Conservation (phyloP, 345 rosid genomes). For the Ricinus communis region DNA sequence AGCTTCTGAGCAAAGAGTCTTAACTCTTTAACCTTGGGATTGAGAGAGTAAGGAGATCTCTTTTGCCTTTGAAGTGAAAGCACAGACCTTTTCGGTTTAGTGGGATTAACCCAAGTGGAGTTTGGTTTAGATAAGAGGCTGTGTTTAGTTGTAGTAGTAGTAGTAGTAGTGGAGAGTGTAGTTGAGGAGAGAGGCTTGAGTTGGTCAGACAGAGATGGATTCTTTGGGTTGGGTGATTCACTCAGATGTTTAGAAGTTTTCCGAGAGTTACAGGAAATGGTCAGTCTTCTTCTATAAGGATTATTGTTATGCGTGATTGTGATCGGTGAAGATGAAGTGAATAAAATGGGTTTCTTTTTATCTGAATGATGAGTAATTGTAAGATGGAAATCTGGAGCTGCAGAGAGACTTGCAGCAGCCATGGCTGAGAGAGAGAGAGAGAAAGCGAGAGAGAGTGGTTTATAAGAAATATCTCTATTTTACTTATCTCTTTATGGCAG, state of each 20-base stretch:
- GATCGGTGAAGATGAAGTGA: conserved; percentile 30
- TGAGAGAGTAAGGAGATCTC: conserved; percentile 59
- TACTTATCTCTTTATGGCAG: neutral
- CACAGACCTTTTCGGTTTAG: conserved; percentile 78
- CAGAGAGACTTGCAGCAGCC: conserved; percentile 60
- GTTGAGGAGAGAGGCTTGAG: conserved; percentile 75
- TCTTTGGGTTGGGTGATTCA: conserved; percentile 37
- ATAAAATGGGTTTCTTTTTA: conserved; percentile 40
- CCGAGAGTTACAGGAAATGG: conserved; percentile 44
- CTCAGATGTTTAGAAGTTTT: conserved; percentile 37
- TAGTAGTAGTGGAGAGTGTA: conserved; percentile 50
- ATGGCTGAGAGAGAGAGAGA: conserved; percentile 18
- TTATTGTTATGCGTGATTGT: conserved; percentile 34
- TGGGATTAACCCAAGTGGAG: conserved; percentile 82
- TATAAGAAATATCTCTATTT: neutral
- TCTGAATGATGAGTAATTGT: conserved; percentile 41
- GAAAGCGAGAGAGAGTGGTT: neutral
- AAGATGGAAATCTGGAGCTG: conserved; percentile 55
- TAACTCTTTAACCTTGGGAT: conserved; percentile 60
- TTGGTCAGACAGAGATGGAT: conserved; percentile 76
- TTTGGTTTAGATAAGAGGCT: conserved; percentile 64
- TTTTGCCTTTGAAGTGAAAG: conserved; percentile 80
- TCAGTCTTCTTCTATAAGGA: conserved; percentile 34
- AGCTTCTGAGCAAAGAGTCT: conserved; percentile 70
- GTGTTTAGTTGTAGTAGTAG: too few species aligned